Conservation (phyloP, 805 yeast genomes). For the Nakazawaea ishiwadae region DNA sequence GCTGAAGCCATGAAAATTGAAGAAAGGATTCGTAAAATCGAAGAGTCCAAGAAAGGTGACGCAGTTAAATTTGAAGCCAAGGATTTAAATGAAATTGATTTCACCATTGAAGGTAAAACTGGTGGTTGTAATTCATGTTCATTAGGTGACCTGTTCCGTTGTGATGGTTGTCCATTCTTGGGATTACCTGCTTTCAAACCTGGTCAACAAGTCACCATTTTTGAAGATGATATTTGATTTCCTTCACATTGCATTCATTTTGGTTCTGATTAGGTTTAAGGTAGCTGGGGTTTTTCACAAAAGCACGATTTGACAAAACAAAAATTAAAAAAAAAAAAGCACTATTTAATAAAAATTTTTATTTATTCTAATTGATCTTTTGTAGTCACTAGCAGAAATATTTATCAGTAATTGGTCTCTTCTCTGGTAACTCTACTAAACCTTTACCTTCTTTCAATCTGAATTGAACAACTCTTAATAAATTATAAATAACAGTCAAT, state of each 20-base stretch:
- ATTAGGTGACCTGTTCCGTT: conserved; percentile 95
- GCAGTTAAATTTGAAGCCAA: conserved; percentile 51
- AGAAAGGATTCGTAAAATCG: conserved; percentile 33
- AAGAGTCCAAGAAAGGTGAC: conserved; percentile 18
- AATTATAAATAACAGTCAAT: conserved; percentile 49
- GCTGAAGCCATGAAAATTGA: conserved; percentile 52
- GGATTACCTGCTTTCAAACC: conserved; percentile 99
- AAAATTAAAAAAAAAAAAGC: too few species aligned
- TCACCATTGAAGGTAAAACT: conserved; percentile 93
- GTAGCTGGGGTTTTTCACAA: too few species aligned
- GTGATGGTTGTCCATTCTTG: conserved; percentile 96
- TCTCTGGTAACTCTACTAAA: conserved; percentile 34
- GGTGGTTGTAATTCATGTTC: conserved; percentile 98
- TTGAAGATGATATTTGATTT: conserved; percentile 12
- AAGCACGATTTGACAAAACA: too few species aligned
- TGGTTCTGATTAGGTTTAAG: too few species aligned
- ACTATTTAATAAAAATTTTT: too few species aligned
- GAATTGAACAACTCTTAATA: conserved; percentile 59
- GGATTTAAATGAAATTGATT: conserved; percentile 87
- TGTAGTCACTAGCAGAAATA: too few species aligned
- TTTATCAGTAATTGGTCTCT: conserved; percentile 28
- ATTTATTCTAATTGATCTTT: too few species aligned
- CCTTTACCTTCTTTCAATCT: conserved; percentile 56
- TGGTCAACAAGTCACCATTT: conserved; percentile 68
- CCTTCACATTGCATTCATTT: background rate